Evolutionary conservation across 208 protist genomes (phyloP), one percentile per base, ranked within the genome.

Genomic region (Leptomonas pyrrhocoris): DNA sequence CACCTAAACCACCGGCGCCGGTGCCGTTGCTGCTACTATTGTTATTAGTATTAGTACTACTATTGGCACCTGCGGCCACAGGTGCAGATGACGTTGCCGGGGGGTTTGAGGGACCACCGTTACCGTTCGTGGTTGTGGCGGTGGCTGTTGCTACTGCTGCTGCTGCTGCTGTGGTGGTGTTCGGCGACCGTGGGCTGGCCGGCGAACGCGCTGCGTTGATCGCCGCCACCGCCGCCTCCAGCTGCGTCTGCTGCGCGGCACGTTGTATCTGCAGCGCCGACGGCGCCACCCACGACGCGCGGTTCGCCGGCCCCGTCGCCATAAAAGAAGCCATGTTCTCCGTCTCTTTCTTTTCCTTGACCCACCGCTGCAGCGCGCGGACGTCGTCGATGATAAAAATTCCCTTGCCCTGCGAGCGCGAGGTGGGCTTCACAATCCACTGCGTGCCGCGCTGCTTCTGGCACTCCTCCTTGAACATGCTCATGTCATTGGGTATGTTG

Each of bases 351-450:
- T 87, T 88, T 57, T 93, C 81, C 57, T 84, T 84, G 5, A 88
- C 57, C 88, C 85, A 92, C n/a, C 78, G 85, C 56, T 84, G 88
- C 48, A 98, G 68, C 77, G 98, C 94, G 54, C 86, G 69, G 12
- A 98, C 71, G 62, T 95, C 91, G 73, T 93, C 97, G 59, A 99
- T 89, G 48, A 99, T 81, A 61, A 99, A 98, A 45, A 99, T 99
- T 38, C 98, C 98, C n/a, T 88, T 91, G 42, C 98, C 98, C 71
- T 98, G 97, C 12, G 96, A 92, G 34, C 86, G 77, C 7, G 83
- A 82, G 9, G 94, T 91, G 13, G 98, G 98, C 76, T 99, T 99
- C 66, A 98, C 89, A 73, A 99, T 99, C 97, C 97, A 99, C 56
- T 92, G 86, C 21, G 72, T 75, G 19, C 83, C 73, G 50, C 89